phyloP scores from a whole-genome alignment of 306 rosid genomes.

The Macrotyloma uniflorum region DNA sequence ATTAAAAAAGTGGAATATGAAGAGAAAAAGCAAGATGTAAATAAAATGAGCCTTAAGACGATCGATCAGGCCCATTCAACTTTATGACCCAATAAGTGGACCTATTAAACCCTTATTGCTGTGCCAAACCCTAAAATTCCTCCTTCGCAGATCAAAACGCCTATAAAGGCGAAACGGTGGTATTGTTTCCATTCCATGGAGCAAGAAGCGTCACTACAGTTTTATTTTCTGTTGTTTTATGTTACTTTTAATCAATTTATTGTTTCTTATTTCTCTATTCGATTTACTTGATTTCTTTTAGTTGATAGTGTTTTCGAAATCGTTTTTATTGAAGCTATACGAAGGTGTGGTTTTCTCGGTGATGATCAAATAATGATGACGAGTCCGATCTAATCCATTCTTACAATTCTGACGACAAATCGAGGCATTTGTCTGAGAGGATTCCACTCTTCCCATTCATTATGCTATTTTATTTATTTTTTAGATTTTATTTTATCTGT shows the following conservation, averaged over 20 bases:
- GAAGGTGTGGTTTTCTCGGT: slow-evolving; percentile 55
- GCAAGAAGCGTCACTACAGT: neutral
- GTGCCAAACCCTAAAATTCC: slow-evolving; percentile 33
- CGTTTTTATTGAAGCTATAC: neutral
- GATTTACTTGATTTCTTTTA: neutral
- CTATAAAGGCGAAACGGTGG: slow-evolving; percentile 28
- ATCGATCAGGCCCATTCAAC: neutral
- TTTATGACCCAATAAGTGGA: neutral
- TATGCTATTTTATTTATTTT: neutral
- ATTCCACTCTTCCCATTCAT: slow-evolving; percentile 10
- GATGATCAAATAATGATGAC: slow-evolving; percentile 81
- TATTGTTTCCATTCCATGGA: neutral
- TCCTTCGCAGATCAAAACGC: neutral
- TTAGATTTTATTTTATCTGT: accelerated
- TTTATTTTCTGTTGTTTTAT: neutral
- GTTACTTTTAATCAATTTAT: neutral
- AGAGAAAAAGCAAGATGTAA: no score
- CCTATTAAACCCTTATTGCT: neutral
- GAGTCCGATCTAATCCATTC: slow-evolving; percentile 84
- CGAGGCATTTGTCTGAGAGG: slow-evolving; percentile 99
- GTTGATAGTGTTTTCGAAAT: neutral
- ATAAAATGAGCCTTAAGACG: no score
- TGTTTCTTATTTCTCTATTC: neutral
- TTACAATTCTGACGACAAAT: slow-evolving; percentile 69
- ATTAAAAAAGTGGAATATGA: no score